Base-by-base conservation (phyloP, 495 filamentous ascomycete genomes). In the Penicillium lagena region DNA sequence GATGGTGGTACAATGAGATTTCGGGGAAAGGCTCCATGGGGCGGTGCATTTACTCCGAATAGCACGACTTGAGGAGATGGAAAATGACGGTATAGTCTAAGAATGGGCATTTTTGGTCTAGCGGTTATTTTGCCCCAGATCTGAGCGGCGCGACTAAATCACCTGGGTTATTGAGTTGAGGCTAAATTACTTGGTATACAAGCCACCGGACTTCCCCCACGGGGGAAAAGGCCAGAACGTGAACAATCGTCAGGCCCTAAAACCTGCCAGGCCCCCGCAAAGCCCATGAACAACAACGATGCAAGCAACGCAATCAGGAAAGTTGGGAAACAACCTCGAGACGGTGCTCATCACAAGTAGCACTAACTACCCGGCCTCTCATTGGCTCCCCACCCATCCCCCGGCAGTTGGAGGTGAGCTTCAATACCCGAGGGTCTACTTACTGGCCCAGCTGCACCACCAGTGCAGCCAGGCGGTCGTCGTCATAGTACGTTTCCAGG, bases 401-500 rank as follows among this genome's bases (percentile, higher is more conserved):
- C 32, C 49, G 49, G 39, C 43, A 51, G 29, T 51, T 51, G 31
- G 42, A 8, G 17, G 37, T 46, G 17, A 12, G 22, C 12, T 28
- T 42, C 38, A 44, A 17, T 42, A 49, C 46, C 40, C 29, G 43
- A 7, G 35, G 12, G 15, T 41, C 27, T 31, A 22, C 39, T 42
- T 35, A 35, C 22, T 49, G 40, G n/a, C 49, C 51, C 34, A 57
- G 17, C 38, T 52, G 22, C 32, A 3, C 2, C 32, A 12, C 32
- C 32, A 10, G n/a, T 12, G 9, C 40, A 0, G 51, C 56, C 32
- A 63, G 41, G 14, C 33, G 40, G 11, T 42, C 42, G 40, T 64
- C 59, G 31, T 68, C 55, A 46, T 66, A 65, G 31, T 56, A 68
- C 4, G 35, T 49, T 37, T 61, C 60, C 33, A 55, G 12, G 1